Evolutionary conservation across 805 yeast genomes (phyloP).

Genomic region (Cyberlindnera mississippiensis): DNA sequence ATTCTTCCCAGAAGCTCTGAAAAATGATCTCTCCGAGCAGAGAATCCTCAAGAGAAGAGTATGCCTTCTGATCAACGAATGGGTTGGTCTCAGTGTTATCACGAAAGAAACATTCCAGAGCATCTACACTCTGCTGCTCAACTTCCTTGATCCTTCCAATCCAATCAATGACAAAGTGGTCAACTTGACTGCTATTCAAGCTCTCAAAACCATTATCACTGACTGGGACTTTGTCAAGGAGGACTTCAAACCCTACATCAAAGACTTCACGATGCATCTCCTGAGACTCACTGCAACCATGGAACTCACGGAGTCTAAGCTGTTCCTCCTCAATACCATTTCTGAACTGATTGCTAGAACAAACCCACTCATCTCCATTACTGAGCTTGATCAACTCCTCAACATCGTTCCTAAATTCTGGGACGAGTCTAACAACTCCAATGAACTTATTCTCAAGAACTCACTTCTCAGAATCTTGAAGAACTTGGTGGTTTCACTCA

Average conservation of each 20-base stretch:
- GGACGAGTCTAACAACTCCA: constrained; percentile 50
- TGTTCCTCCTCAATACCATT: constrained; percentile 66
- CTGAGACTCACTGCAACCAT: constrained; percentile 48
- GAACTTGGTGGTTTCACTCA: constrained; percentile 52
- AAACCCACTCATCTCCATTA: constrained; percentile 56
- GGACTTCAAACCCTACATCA: constrained; percentile 62
- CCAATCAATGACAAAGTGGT: constrained; percentile 75
- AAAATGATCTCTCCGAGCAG: constrained; percentile 43
- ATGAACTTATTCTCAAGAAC: constrained; percentile 46
- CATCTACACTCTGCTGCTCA: constrained; percentile 55
- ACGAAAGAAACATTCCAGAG: constrained; percentile 51
- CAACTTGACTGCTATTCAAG: constrained; percentile 64
- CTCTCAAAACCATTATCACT: constrained; percentile 64
- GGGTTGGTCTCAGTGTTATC: constrained; percentile 65
- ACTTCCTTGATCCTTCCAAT: constrained; percentile 43
- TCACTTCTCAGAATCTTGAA: constrained; percentile 53
- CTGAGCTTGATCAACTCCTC: constrained; percentile 48
- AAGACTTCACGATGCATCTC: constrained; percentile 45
- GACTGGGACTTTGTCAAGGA: constrained; percentile 82
- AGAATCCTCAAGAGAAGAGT: constrained; percentile 73
- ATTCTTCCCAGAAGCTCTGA: constrained; percentile 59
- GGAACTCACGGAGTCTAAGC: constrained; percentile 67
- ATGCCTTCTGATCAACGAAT: constrained; percentile 71
- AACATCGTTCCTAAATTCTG: constrained; percentile 69
- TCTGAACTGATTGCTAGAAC: constrained; percentile 58